Base-by-base conservation (phyloP, 2,329 filamentous ascomycete genomes). In the Paraphaeosphaeria minitans region DNA sequence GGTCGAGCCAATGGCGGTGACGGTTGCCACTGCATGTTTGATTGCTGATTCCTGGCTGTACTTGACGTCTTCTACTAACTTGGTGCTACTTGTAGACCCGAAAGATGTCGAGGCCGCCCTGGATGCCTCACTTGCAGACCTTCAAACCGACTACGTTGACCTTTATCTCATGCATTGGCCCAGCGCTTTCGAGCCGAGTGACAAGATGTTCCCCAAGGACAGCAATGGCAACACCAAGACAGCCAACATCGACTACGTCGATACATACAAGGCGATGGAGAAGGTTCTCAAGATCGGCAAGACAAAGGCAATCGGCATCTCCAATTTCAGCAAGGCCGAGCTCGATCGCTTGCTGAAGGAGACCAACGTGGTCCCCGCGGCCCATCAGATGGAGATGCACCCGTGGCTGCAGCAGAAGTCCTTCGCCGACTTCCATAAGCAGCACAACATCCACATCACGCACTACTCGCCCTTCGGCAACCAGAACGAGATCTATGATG, bases 121-220 rank as follows among this genome's bases (percentile, higher is more conserved):
- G 79, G 95, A 66, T 82, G 85, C 66, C 80, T 90, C 87, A 64
- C 80, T 95, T 70, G 84, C 87, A 35, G 93, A 84, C 92, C 90
- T 91, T 85, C 89, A 64, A 73, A 68, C 95, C 62, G 91, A 93
- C 75, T 96, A 96, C 83, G 92, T 96, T 77, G 93, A 96, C 77
- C 86, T 96, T 65, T 96, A 89, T 84, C 83, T 95, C 67, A 87
- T 95, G 73, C 70, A 75, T 47, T 74, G 92, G 96, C 84, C 96
- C 91, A 85, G 92, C 89, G 70, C 87, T 91, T 69, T 87, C 90
- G 58, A 85, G 91, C 73, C 89, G 89, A 81, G 96, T 91, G 58
- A 65, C n/a, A 55, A 54, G 83, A 82, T 60, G 82, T 86, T 71
- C 83, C 87, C 31, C 76, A 81, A 63, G 81, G 89, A 75, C 69